Conservation (phyloP, 2,329 filamentous ascomycete species). For the Penicillium sp. region DNA sequence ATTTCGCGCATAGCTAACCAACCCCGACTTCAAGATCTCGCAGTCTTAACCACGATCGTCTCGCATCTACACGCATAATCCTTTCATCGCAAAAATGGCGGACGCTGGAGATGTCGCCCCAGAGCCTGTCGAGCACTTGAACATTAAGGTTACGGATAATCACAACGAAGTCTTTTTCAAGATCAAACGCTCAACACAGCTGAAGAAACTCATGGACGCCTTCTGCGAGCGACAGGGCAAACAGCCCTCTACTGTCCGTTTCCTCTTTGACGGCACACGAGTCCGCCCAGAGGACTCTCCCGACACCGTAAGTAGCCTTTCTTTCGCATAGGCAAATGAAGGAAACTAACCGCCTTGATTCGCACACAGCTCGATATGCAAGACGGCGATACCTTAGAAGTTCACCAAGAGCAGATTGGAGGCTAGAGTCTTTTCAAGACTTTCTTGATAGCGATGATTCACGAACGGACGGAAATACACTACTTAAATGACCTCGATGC, state of each 20-base stretch:
- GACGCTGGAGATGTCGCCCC: constrained; percentile 28
- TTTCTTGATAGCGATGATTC: background rate
- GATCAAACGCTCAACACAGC: constrained; percentile 93
- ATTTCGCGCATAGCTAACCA: background rate
- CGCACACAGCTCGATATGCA: constrained; percentile 88
- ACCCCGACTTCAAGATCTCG: background rate
- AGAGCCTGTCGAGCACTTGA: constrained; percentile 72
- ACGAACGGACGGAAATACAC: background rate
- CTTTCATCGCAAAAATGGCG: constrained; percentile 39
- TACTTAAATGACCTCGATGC: background rate
- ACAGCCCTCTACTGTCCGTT: constrained; percentile 75
- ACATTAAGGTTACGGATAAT: constrained; percentile 99
- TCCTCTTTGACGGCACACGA: constrained; percentile 92
- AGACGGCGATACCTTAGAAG: constrained; percentile 92
- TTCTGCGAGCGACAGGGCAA: constrained; percentile 98
- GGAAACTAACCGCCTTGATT: background rate
- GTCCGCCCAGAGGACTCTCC: constrained; percentile 87
- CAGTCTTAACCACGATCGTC: too few species aligned
- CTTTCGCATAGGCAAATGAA: background rate
- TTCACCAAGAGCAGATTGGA: constrained; percentile 97
- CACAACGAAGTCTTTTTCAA: constrained; percentile 99
- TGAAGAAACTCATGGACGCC: constrained; percentile 97
- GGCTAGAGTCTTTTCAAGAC: constrained; percentile 44
- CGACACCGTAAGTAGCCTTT: constrained; percentile 67
- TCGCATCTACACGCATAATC: too few species aligned